Evolutionary conservation across 108 stramenopile genomes (phyloP), one percentile per base, ranked within the genome.

Genomic region (Phaeodactylum tricornutum): DNA sequence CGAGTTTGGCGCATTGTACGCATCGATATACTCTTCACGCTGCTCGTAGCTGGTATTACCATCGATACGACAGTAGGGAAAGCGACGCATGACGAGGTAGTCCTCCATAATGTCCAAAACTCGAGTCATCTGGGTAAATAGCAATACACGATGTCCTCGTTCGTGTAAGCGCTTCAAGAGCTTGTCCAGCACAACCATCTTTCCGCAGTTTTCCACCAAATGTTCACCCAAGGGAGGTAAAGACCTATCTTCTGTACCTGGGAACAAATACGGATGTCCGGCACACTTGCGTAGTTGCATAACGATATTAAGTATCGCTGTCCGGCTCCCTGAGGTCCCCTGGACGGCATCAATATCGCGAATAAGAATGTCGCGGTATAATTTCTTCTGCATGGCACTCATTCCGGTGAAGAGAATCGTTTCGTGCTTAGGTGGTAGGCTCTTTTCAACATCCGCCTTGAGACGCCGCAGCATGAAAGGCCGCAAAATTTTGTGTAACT

Each of bases 231-330:
- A 63, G 1, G 88, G 85, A 42, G 83, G 75, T 24, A 91, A 55
- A 11, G 74, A 71, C 43, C 90, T 69, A 57, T 94, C 95, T 65
- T 98, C 96, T 17, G 93, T 84, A 16, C 93, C 92, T 19, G 91
- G 87, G 50, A 99, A 99, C 5, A 99, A 75, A 70, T 99, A 99
- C 0, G 98, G 98, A 60, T 99, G 98, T 50, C 92, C 92, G 26
- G 69, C 96, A 92, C 93, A 95, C 71, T 99, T 99, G 19, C 98
- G 86, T 23, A 99, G 75, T 72, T 99, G 98, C 97, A 99, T 99
- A 40, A 98, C 89, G 61, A 99, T 87, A 43, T 95, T 89, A 37
- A 87, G 61, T 47, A 95, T 62, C 1, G 85, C 81, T n/a, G 89
- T 87, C 24, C 79, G 70, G 40, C 75, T 79, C 20, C 74, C 65